Evolutionary conservation across 2,329 filamentous ascomycete species (phyloP).

Genomic region (Claviceps humidiphila): DNA sequence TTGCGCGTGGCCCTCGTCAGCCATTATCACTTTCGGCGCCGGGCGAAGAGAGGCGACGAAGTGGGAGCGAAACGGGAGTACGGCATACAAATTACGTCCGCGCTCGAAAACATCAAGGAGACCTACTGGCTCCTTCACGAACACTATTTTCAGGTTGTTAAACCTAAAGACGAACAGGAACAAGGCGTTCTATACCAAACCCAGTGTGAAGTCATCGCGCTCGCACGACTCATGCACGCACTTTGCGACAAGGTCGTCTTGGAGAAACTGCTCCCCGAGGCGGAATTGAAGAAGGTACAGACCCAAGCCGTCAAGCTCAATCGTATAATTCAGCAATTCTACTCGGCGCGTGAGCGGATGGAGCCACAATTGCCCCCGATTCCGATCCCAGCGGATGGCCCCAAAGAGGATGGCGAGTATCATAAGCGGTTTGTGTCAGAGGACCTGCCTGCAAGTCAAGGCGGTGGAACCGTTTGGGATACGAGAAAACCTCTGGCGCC

Average conservation of each 20-base stretch:
- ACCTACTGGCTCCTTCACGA: constrained; percentile 29
- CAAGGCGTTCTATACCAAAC: constrained; percentile 19
- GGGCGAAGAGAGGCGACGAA: constrained; percentile 18
- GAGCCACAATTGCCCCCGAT: constrained; percentile 19
- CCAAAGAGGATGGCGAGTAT: constrained; percentile 8
- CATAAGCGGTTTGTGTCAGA: constrained; percentile 5
- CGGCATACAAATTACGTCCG: constrained; percentile 35
- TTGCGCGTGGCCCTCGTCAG: constrained; percentile 40
- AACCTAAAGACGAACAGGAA: constrained; percentile 13
- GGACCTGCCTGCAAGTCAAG: constrained; percentile 5
- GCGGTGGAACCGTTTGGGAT: constrained; percentile 20
- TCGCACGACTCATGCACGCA: constrained; percentile 32
- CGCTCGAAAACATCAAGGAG: constrained; percentile 37
- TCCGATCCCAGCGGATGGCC: neutral
- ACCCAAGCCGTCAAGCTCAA: constrained; percentile 22
- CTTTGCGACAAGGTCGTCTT: constrained; percentile 30
- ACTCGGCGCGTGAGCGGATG: constrained; percentile 18
- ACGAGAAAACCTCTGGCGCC: constrained; percentile 12
- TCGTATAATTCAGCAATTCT: constrained; percentile 24
- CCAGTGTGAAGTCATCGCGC: constrained; percentile 28
- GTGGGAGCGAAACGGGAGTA: constrained; percentile 27
- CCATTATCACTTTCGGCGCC: constrained; percentile 25
- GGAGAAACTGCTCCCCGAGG: constrained; percentile 25
- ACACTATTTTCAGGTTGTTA: constrained; percentile 20
- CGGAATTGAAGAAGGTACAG: constrained; percentile 20